phyloP scores from a whole-genome alignment of 345 rosid species.

The Heritiera fomes region DNA sequence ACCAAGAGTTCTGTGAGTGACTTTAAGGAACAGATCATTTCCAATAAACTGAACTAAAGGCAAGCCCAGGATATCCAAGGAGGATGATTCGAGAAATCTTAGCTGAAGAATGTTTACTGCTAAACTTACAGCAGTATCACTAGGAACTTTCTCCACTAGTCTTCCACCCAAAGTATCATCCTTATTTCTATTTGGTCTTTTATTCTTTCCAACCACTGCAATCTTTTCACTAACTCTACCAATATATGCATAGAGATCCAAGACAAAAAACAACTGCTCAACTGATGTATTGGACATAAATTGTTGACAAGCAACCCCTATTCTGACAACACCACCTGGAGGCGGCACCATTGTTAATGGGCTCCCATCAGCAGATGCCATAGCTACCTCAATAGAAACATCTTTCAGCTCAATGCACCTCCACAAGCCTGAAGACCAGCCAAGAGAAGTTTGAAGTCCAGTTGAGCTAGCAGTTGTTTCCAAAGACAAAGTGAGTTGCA shows the following conservation, averaged over 20 bases:
- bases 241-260: constrained; percentile 80
- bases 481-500: constrained; percentile 68
- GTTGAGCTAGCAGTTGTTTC: constrained; percentile 56
- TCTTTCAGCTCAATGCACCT: constrained; percentile 81
- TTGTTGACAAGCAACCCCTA: constrained; percentile 84
- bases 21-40: constrained; percentile 71
- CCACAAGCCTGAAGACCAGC: constrained; percentile 57
- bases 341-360: constrained; percentile 87
- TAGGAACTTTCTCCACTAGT: constrained; percentile 89
- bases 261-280: constrained; percentile 90
- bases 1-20: constrained; percentile 92
- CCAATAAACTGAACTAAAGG: constrained; percentile 92
- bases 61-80: constrained; percentile 52
- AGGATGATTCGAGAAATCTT: constrained; percentile 78
- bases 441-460: constrained; percentile 36
- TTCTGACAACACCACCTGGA: constrained; percentile 89
- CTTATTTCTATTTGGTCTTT: constrained; percentile 37
- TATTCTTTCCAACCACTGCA: constrained; percentile 63
- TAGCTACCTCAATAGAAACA: constrained; percentile 71
- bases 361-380: constrained; percentile 90
- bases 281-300: constrained; percentile 89
- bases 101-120: constrained; percentile 72
- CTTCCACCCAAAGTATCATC: constrained; percentile 45
- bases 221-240: constrained; percentile 81
- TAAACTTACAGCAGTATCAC: constrained; percentile 90